Percentiles rank a stretch among this genome's conserved stretches.
These are phyloP conservation scores for Neobulgaria alba DNA, from an alignment of 2,329 filamentous ascomycete species.

Conservation along the genomic window DNA sequence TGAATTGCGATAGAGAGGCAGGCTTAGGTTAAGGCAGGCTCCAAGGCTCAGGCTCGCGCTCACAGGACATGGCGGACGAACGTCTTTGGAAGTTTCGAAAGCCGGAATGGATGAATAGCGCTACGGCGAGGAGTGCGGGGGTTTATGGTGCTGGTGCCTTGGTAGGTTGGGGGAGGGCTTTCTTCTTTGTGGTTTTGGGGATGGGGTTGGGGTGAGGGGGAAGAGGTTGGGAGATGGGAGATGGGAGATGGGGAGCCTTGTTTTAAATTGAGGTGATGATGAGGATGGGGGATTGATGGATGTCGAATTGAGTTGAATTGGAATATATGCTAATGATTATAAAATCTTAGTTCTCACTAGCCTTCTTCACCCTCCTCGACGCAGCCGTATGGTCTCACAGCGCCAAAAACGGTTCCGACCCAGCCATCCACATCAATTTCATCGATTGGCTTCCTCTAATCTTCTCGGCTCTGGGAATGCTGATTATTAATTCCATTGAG, in stretches of 20 bases:
- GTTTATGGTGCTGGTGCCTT: conserved; percentile 55
- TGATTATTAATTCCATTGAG: conserved; percentile 64
- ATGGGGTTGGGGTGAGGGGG: background rate
- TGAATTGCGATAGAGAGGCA: no score
- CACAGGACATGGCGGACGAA: conserved; percentile 56
- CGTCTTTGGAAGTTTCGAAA: conserved; percentile 59
- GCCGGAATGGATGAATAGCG: conserved; percentile 59
- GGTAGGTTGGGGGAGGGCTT: conserved; percentile 40
- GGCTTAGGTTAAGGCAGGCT: no score
- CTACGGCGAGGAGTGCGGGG: conserved; percentile 53
- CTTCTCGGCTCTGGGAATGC: conserved; percentile 58
- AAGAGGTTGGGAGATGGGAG: background rate
- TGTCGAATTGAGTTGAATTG: no score
- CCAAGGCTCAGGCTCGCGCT: no score
- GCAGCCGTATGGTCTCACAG: conserved; percentile 59
- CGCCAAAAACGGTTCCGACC: conserved; percentile 43
- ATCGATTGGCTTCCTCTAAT: conserved; percentile 63
- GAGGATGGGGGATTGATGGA: no score
- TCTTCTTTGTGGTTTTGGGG: no score
- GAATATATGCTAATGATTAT: background rate
- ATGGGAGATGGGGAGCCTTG: background rate
- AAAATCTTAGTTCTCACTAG: conserved; percentile 53
- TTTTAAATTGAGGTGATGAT: no score
- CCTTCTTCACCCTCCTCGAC: conserved; percentile 62
- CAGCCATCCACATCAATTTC: conserved; percentile 50